phyloP scores from a whole-genome alignment of 257 asterid genomes.

The Lycium barbarum region DNA sequence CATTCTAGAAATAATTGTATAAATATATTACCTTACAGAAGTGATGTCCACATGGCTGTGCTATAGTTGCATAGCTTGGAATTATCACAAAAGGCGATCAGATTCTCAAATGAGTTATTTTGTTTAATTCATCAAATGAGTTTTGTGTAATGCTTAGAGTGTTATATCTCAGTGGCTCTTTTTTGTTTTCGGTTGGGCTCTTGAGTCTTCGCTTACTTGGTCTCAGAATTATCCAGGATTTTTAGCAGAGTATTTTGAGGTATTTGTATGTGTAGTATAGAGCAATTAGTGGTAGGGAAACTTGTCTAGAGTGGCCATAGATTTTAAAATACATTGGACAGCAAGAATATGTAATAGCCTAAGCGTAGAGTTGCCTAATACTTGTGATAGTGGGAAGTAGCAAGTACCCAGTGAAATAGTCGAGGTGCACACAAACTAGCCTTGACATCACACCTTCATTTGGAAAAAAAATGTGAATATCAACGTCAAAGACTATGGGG shows the following conservation, averaged over 20 bases:
- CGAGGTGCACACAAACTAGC: neutral
- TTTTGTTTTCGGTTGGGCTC: neutral
- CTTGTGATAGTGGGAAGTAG: neutral
- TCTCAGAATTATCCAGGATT: neutral
- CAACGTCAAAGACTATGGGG: neutral
- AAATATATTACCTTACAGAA: neutral
- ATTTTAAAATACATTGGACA: conserved; percentile 5
- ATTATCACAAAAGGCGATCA: too few species aligned
- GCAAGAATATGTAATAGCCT: neutral
- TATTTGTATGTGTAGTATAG: neutral
- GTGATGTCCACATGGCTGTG: neutral
- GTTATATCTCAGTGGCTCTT: neutral
- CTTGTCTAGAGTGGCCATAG: neutral
- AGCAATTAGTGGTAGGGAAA: neutral
- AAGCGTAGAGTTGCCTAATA: neutral
- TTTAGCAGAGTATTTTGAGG: neutral
- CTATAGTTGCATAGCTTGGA: too few species aligned
- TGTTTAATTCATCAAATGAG: too few species aligned
- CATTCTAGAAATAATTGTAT: neutral
- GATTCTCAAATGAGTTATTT: too few species aligned
- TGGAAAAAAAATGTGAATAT: neutral
- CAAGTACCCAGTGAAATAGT: neutral
- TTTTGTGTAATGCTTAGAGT: neutral
- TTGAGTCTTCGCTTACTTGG: neutral
- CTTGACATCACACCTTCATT: neutral